Base-by-base conservation (phyloP, 208 protist species). In the Crithidia expoeki region DNA sequence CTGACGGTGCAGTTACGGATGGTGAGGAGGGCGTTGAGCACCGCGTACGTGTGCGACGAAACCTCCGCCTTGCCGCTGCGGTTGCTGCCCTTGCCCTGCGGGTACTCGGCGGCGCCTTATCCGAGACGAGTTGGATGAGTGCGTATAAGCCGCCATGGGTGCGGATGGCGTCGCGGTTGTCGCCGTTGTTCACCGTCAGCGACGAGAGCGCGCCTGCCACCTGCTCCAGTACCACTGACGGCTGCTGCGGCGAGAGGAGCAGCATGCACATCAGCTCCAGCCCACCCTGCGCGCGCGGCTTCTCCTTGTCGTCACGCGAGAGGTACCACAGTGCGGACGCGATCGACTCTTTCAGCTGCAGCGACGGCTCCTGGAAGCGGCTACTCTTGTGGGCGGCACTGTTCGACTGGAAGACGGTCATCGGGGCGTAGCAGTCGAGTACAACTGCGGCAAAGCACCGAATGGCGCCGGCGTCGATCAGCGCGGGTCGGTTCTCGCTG, bases 311-410 rank as follows among this genome's bases (percentile, higher is more conserved):
- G 56, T 95, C 87, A 11, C 90, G 79, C 10, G 92, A 87, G 16
- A 96, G 72, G 72, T 97, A 92, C 93, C 91, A 97, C 42, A 98
- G 52, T 12, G 90, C 86, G 0, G 91, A 94, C 1, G 94, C 91
- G 42, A 94, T 88, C 5, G 90, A 91, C 60, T 98, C 93, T 65
- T 89, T 89, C 7, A 97, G 86, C 68, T 93, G 83, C 33, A 85
- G 51, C 10, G 91, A 95, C 14, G 88, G 89, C 64, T 84, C 80
- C 30, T 69, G 51, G 21, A 70, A 58, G n/a, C 66, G 63, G 59
- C 80, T 93, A 63, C 72, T 89, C 64, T 83, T 86, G 74, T 87
- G 75, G 5, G 72, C 44, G 2, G 40, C 47, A 28, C 36, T 58
- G 42, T 67, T 71, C 17, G 67, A 50, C 52, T 65, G 65, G 38